A percentile compares a stretch with the other conserved stretches of the same genome.
These are phyloP conservation scores for Monilinia fructigena DNA, from an alignment of 2,329 filamentous ascomycete species.

Conservation along the genomic window DNA sequence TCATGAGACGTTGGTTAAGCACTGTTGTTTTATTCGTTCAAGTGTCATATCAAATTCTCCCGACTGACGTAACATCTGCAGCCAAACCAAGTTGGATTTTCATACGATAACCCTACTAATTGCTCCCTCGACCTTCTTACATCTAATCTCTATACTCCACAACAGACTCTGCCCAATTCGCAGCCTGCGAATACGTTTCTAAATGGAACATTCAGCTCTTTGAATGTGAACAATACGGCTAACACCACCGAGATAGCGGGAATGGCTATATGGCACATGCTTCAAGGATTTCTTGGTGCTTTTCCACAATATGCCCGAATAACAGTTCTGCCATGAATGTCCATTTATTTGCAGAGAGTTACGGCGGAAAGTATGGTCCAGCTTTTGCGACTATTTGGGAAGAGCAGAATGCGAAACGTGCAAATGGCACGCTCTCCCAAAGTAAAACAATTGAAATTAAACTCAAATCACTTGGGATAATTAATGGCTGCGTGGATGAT, in stretches of 20 bases:
- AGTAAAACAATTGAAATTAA: slow-evolving; percentile 58
- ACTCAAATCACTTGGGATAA: slow-evolving; percentile 63
- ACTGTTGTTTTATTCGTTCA: neutral
- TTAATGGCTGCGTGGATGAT: slow-evolving; percentile 70
- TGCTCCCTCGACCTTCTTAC: slow-evolving; percentile 54
- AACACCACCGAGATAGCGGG: slow-evolving; percentile 54
- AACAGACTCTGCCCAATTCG: slow-evolving; percentile 38
- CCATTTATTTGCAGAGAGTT: slow-evolving; percentile 67
- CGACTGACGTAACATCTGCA: slow-evolving; percentile 44
- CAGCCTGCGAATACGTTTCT: slow-evolving; percentile 43
- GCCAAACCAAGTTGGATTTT: slow-evolving; percentile 69
- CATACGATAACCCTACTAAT: slow-evolving; percentile 63
- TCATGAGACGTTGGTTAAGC: neutral
- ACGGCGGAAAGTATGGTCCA: slow-evolving; percentile 69
- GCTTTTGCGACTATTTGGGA: slow-evolving; percentile 59
- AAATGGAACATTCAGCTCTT: slow-evolving; percentile 66
- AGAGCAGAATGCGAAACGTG: slow-evolving; percentile 58
- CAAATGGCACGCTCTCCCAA: slow-evolving; percentile 49
- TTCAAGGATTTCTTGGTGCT: slow-evolving; percentile 57
- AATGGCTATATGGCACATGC: slow-evolving; percentile 58
- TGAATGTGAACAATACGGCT: slow-evolving; percentile 46
- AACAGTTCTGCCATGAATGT: slow-evolving; percentile 56
- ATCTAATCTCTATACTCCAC: slow-evolving; percentile 44
- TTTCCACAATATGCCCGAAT: slow-evolving; percentile 55
- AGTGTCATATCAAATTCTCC: neutral